Base-by-base conservation (phyloP, 305 asterid genomes). In the Caryopteris hybrid region DNA sequence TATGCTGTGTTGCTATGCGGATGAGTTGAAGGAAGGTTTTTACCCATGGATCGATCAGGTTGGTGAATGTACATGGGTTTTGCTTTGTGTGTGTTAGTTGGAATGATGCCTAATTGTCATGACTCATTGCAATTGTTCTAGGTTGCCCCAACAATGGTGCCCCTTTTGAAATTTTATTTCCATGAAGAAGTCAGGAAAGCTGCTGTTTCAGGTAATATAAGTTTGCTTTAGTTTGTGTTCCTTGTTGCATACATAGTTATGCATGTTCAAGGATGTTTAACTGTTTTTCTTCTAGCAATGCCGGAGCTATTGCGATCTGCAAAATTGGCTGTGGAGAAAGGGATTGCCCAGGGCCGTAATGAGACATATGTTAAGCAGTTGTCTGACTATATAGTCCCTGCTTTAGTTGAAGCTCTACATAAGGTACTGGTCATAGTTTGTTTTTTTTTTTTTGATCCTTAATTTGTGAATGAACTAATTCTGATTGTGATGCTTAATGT, bases 1-100 rank as follows among this genome's bases (percentile, higher is more conserved):
- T 83, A 88, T 93, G 99, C 78, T 93, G 18, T 93, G 96, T 68
- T 93, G 99, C 85, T 93, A 91, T 81, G 99, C 96, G 23, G 97
- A 93, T 82, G 99, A 93, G 82, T 64, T 93, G 75, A 93, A 93
- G 78, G 97, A 91, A 82, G 97, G 99, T 71, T 93, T 93, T 73
- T 91, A 79, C 77, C 99, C 99, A 7, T 93, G 97, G 97, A 93
- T 93, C 34, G 99, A 93, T 79, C 99, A 93, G 96, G 99, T 93
- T 68, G 64, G 87, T 77, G 39, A 68, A 47, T 16, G 47, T 66
- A 25, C 41, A 58, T 38, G 52, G 43, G n/a, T 70, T 34, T 53
- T 60, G 34, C 50, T 45, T 65, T 50, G 17, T 57, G 29, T 23
- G 23, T 56, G 51, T 50, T 64, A 17, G 23, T 63, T 27, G 54